Percentiles rank a stretch among this genome's conserved stretches.
phyloP scores from a whole-genome alignment of 495 filamentous ascomycete genomes.

The Pseudoneurospora amorphoporcata region DNA sequence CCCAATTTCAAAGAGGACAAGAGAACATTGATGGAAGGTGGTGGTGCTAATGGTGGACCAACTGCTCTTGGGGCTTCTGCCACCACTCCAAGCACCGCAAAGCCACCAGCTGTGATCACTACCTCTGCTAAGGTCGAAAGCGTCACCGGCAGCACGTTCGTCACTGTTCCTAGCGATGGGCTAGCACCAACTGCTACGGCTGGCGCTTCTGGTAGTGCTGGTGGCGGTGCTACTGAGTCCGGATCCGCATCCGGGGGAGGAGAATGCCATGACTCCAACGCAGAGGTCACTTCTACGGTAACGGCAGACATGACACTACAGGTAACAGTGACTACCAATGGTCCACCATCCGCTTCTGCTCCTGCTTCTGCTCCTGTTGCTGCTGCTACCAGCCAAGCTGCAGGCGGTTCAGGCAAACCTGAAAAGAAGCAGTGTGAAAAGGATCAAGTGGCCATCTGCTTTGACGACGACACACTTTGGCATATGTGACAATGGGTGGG shows the following conservation, averaged over 20 bases:
- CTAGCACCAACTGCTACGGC: neutral
- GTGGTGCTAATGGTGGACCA: too few species aligned
- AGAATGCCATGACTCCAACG: neutral
- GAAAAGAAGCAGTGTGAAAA: neutral
- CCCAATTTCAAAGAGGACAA: too few species aligned
- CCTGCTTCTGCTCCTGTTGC: neutral
- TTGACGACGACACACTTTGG: conserved; percentile 5
- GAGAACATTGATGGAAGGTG: too few species aligned
- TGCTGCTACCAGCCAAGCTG: neutral
- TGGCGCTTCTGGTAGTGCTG: neutral
- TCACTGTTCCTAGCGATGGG: neutral
- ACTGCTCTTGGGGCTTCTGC: neutral
- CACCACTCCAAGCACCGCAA: neutral
- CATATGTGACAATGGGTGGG: conserved; percentile 8
- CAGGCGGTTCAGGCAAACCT: neutral
- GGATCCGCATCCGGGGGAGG: neutral
- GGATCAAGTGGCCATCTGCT: neutral
- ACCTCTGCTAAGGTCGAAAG: neutral
- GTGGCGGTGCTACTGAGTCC: neutral
- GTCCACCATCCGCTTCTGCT: neutral
- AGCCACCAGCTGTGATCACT: neutral
- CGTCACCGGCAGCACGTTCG: neutral
- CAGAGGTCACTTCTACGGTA: neutral
- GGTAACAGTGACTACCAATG: neutral
- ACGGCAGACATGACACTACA: neutral